Conservation (phyloP, 257 asterid species). For the Lavandula angustifolia region DNA sequence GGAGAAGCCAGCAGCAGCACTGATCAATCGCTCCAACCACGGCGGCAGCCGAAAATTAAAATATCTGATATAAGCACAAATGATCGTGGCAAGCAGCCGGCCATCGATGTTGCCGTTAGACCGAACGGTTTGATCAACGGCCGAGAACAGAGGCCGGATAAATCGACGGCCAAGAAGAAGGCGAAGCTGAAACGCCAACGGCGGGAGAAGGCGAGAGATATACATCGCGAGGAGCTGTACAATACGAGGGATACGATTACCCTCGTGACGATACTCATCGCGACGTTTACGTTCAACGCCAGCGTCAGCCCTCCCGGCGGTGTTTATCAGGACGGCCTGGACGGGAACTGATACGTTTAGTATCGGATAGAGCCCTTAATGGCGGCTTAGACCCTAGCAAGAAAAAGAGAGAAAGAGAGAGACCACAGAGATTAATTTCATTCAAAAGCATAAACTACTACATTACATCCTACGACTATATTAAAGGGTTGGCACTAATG, state of each 20-base stretch:
- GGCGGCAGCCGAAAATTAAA: no score
- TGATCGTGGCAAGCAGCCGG: background rate
- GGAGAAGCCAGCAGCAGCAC: no score
- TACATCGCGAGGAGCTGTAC: slow-evolving; percentile 4
- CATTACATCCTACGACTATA: no score
- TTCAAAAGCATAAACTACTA: no score
- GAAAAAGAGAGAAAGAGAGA: no score
- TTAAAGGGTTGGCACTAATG: no score
- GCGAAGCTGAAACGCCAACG: background rate
- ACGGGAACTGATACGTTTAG: no score
- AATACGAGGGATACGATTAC: slow-evolving; percentile 15
- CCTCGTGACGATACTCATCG: slow-evolving; percentile 12
- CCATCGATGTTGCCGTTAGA: background rate
- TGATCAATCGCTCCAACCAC: no score
- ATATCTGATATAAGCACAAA: no score
- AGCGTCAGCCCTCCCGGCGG: slow-evolving; percentile 21
- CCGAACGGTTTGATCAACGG: background rate
- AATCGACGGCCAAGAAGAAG: background rate
- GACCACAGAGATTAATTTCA: no score
- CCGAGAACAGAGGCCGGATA: background rate
- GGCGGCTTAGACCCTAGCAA: no score
- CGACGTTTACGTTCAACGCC: slow-evolving; percentile 6
- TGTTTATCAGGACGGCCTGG: slow-evolving; percentile 6
- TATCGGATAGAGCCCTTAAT: no score
- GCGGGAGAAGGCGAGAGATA: background rate